Percentiles rank a stretch among this genome's conserved stretches.
Evolutionary conservation across 2,329 filamentous ascomycete species (phyloP).

Genomic region (Pyrenochaeta sp.): DNA sequence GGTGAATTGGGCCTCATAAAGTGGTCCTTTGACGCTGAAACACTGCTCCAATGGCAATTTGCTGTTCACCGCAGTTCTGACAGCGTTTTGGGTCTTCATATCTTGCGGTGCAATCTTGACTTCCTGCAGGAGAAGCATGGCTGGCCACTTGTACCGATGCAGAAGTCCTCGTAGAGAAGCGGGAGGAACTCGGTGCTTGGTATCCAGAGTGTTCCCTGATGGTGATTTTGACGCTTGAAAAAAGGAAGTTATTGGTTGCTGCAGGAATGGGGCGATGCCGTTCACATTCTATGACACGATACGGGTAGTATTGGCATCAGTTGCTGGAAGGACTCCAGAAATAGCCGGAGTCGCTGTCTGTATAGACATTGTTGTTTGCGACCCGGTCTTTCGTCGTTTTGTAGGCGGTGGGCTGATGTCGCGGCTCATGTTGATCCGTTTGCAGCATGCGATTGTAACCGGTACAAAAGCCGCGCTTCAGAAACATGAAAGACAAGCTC

Average conservation of each 20-base stretch:
- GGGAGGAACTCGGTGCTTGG: slow-evolving; percentile 8
- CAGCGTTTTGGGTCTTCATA: slow-evolving; percentile 47
- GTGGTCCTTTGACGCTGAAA: slow-evolving; percentile 31
- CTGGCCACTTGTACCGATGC: slow-evolving; percentile 55
- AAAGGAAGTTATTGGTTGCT: slow-evolving; percentile 53
- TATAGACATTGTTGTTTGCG: not conserved
- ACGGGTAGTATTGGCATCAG: slow-evolving; percentile 29
- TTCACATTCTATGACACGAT: slow-evolving; percentile 62
- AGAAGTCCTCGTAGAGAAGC: slow-evolving; percentile 54
- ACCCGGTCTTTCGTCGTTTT: slow-evolving; percentile 28
- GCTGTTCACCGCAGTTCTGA: slow-evolving; percentile 50
- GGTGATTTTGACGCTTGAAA: slow-evolving; percentile 32
- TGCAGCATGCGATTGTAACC: not conserved
- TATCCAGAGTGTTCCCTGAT: not conserved
- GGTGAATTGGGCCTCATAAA: slow-evolving; percentile 56
- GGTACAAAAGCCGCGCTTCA: not conserved
- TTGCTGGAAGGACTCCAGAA: slow-evolving; percentile 6
- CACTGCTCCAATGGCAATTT: slow-evolving; percentile 1
- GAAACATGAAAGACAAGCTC: not conserved
- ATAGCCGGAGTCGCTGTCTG: not conserved
- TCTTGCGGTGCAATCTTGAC: slow-evolving; percentile 58
- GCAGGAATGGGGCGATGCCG: slow-evolving; percentile 54
- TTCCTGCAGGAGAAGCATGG: slow-evolving; percentile 59
- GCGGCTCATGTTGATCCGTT: slow-evolving; percentile 20
- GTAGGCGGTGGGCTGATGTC: slow-evolving; percentile 36